Base-by-base conservation (phyloP, 2,329 filamentous ascomycete genomes). In the Atkinsonella hypoxylon region DNA sequence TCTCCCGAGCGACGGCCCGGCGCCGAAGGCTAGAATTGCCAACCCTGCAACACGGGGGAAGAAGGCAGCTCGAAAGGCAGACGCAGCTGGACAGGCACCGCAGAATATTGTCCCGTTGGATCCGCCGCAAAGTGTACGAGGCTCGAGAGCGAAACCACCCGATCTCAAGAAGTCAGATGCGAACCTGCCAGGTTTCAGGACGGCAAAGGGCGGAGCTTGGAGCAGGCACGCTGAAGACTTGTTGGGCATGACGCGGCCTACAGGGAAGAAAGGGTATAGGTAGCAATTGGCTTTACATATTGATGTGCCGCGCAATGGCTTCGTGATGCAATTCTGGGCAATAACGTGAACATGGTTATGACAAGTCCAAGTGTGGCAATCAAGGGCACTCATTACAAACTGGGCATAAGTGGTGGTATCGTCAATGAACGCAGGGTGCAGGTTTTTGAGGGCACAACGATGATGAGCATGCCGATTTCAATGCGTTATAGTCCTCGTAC, bases 201-300 rank as follows among this genome's bases (percentile, higher is more conserved):
- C 69, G 58, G 73, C 71, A 3, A 78, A 76, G 56, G 69, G 77
- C 15, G 82, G 82, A 2, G 78, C 83, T 0, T 87, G 83, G 83
- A 86, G 81, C 57, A 75, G 73, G 22, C 83, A 87, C 60, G 82
- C 83, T 0, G 73, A 78, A 56, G 83, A 87, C 61, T 60, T 87
- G 45, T 76, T 87, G 54, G 80, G 78, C 38, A 76, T 70, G 59
- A 79, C 74, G 59, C 71, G 78, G 45, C 83, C 82, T 36, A 68
- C 45, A 62, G 55, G 51, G 48, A 54, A 50, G 36, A 45, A 44
- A 17, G 52, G 51, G 32, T 45, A 50, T 32, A 47, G 48, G 20
- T 53, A 44, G 54, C 10, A 30, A 20, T 30, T 32, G 47, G 15
- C 12, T 17, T 30, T 31, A 32, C 26, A 18, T 26, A 11, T 4